Conservation (phyloP, 306 rosid species). For the Luffa aegyptiaca region DNA sequence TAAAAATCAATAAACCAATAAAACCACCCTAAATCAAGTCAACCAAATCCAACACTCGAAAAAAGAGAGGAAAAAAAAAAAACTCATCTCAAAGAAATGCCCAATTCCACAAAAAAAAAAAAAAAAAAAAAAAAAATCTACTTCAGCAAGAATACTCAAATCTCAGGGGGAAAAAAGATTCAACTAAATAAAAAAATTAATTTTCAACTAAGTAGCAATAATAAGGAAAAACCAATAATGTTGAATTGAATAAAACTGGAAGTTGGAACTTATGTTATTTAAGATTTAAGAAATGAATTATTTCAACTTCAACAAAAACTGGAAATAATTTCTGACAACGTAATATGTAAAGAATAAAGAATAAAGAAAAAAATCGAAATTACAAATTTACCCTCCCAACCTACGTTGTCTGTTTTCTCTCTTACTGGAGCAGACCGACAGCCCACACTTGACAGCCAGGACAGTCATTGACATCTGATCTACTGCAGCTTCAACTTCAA, state of each 20-base stretch:
- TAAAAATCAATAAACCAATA: too few species aligned
- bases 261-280: not conserved
- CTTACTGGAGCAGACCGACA: not conserved
- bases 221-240: too few species aligned
- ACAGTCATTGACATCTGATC: constrained; percentile 16
- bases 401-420: not conserved
- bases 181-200: too few species aligned
- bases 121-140: too few species aligned
- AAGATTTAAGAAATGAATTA: not conserved
- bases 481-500: constrained; percentile 12
- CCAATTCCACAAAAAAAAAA: too few species aligned
- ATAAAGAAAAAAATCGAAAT: not conserved
- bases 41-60: not conserved
- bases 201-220: too few species aligned
- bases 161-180: too few species aligned
- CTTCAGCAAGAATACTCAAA: too few species aligned
- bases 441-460: not conserved
- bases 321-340: not conserved
- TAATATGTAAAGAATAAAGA: not conserved
- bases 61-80: too few species aligned
- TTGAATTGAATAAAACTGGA: too few species aligned
- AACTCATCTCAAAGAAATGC: too few species aligned
- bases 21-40: too few species aligned
- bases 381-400: not conserved
- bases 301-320: not conserved